These are phyloP conservation scores for Arachis stenosperma DNA, from an alignment of 306 rosid genomes.

Conservation along the genomic window DNA sequence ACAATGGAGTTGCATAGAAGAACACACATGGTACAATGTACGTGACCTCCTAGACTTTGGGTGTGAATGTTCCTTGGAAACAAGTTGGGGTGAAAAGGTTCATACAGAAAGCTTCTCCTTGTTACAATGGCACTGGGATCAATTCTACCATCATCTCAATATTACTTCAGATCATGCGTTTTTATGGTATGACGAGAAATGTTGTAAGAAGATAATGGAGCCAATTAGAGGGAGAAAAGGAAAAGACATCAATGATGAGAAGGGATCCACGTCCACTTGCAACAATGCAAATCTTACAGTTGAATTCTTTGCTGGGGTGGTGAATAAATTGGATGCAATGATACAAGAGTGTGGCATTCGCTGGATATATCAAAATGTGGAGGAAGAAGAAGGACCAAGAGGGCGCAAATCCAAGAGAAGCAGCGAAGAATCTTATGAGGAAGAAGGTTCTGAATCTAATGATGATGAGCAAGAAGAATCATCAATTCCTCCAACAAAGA, in stretches of 20 bases:
- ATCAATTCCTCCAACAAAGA: neutral
- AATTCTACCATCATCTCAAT: no score
- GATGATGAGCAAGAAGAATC: conserved; percentile 3
- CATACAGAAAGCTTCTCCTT: neutral
- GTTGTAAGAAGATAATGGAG: conserved; percentile 3
- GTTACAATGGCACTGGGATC: neutral
- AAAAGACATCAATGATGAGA: neutral
- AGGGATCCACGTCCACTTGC: neutral
- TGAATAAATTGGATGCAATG: neutral
- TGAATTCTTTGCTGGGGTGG: neutral
- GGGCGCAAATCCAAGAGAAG: neutral
- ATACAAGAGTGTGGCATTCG: conserved; percentile 33
- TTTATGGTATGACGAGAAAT: conserved; percentile 30
- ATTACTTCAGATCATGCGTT: conserved; percentile 17
- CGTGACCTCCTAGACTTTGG: neutral
- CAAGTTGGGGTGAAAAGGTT: neutral
- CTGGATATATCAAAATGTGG: neutral
- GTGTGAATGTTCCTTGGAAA: conserved; percentile 32
- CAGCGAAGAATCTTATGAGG: neutral
- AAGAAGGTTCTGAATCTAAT: neutral
- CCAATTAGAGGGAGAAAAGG: neutral
- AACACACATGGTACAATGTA: no score
- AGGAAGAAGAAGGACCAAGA: neutral
- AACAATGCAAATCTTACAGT: conserved; percentile 8
- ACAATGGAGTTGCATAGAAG: neutral